Percentiles rank a stretch among this genome's conserved stretches.
phyloP scores from a whole-genome alignment of 257 asterid genomes.

The Nicotiana sylvestris region DNA sequence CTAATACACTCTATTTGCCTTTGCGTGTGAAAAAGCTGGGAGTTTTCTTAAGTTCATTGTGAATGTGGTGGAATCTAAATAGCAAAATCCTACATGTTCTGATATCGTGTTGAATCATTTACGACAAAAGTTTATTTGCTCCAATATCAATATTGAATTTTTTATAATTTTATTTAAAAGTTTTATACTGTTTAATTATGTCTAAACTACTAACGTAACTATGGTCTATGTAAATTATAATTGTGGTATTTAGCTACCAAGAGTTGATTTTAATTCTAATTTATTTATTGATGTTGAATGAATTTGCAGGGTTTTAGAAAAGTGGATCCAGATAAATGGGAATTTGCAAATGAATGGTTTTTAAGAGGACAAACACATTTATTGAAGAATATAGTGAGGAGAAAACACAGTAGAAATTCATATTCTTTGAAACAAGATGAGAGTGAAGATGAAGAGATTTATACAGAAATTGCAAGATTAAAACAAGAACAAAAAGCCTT shows the following conservation, averaged over 20 bases:
- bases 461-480: conserved; percentile 39
- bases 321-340: conserved; percentile 90
- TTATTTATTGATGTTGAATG: background rate
- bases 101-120: too few relatives aligned
- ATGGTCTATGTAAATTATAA: too few relatives aligned
- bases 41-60: background rate
- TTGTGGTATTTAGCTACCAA: background rate
- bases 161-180: too few relatives aligned
- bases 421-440: conserved; percentile 21
- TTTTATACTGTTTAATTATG: too few relatives aligned
- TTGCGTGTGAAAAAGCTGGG: too few relatives aligned
- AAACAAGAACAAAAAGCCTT: conserved; percentile 60
- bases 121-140: too few relatives aligned
- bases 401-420: conserved; percentile 28
- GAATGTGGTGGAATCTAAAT: background rate
- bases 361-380: conserved; percentile 68
- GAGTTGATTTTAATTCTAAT: background rate
- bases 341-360: conserved; percentile 88
- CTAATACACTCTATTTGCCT: background rate
- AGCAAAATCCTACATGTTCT: background rate
- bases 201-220: too few relatives aligned
- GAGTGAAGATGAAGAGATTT: conserved; percentile 35
- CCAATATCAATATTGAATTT: too few relatives aligned
- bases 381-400: conserved; percentile 59
- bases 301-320: conserved; percentile 65